Evolutionary conservation across 345 rosid genomes (phyloP).

Genomic region (Eucalyptus tenuipes): DNA sequence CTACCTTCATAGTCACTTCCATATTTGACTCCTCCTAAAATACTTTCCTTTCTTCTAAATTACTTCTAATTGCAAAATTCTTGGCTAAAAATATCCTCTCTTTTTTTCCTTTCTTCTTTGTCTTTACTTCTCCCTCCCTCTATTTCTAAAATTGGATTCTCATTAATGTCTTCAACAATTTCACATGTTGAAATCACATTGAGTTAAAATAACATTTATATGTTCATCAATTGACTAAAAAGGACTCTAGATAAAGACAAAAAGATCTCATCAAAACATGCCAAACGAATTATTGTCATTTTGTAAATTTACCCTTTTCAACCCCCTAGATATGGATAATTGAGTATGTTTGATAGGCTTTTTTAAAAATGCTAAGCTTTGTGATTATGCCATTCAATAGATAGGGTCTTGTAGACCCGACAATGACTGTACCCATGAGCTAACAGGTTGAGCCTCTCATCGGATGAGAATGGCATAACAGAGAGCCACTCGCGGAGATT

Average conservation of each 20-base stretch:
- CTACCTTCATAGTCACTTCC: not conserved
- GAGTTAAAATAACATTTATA: not conserved
- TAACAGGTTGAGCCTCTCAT: not conserved
- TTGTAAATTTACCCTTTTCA: not conserved
- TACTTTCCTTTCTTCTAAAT: not conserved
- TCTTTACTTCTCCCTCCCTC: not conserved
- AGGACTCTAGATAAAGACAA: not conserved
- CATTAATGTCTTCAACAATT: not conserved
- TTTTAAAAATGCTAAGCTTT: not conserved
- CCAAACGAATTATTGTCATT: not conserved
- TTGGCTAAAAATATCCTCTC: not conserved
- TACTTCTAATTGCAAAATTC: not conserved
- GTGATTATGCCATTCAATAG: not conserved
- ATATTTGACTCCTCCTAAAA: not conserved
- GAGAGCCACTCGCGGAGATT: too few species aligned
- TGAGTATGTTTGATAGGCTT: not conserved
- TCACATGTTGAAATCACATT: not conserved
- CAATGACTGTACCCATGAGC: not conserved
- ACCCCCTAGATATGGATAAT: not conserved
- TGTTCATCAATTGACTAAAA: not conserved
- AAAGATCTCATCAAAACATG: not conserved
- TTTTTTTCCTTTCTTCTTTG: not conserved
- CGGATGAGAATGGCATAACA: not conserved
- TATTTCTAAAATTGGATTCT: not conserved
- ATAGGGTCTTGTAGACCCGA: not conserved